Conservation (phyloP, 2,329 filamentous ascomycete species). For the Alternaria arborescens region DNA sequence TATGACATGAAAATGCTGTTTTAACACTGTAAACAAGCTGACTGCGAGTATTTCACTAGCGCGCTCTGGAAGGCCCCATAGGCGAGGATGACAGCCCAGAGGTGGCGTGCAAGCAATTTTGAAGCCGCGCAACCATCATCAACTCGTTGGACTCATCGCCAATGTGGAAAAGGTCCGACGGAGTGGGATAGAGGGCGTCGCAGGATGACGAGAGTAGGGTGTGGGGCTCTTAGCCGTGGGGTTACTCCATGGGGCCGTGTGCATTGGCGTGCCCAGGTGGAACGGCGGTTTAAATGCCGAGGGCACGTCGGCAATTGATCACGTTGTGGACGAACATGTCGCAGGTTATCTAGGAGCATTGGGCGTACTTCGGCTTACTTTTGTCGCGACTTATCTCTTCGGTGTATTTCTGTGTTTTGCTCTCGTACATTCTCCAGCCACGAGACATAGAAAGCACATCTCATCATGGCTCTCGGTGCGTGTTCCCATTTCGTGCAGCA, state of each 20-base stretch:
- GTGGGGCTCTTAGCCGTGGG: slow-evolving; percentile 27
- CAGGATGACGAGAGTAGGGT: slow-evolving; percentile 19
- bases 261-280: slow-evolving; percentile 5
- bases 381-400: slow-evolving; percentile 3
- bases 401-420: not conserved
- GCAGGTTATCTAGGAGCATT: slow-evolving; percentile 20
- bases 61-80: too few relatives aligned
- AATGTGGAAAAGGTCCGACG: slow-evolving; percentile 4
- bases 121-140: not conserved
- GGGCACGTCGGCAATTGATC: slow-evolving; percentile 40
- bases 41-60: not conserved
- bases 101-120: not conserved
- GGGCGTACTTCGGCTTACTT: slow-evolving; percentile 2
- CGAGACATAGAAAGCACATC: not conserved
- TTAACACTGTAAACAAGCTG: not conserved
- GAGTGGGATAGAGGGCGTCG: not conserved
- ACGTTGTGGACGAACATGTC: slow-evolving; percentile 30
- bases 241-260: slow-evolving; percentile 17
- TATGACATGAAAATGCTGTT: not conserved
- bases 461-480: slow-evolving; percentile 23
- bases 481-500: slow-evolving; percentile 4
- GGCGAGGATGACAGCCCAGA: too few relatives aligned
- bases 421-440: not conserved
- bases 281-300: slow-evolving; percentile 22
- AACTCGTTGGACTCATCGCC: not conserved